Conservation (phyloP, 140 eudicot genomes). For the Senecio squalidus region DNA sequence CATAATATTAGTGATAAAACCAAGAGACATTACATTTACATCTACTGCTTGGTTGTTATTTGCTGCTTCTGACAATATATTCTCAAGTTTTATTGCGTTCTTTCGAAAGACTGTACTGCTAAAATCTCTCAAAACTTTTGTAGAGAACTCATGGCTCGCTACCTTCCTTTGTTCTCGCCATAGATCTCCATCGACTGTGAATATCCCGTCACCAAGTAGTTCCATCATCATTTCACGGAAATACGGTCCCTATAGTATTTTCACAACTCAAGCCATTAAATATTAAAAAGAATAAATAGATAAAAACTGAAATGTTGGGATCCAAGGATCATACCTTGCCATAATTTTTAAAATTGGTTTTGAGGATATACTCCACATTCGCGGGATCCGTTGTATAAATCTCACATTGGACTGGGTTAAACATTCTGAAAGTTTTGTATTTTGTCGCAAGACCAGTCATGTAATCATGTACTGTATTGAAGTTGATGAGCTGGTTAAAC, state of each 20-base stretch:
- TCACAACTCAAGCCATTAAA: background rate
- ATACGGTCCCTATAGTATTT: background rate
- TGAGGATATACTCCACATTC: constrained; percentile 43
- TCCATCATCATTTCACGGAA: background rate
- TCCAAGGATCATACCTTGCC: constrained; percentile 30
- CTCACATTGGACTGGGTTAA: constrained; percentile 28
- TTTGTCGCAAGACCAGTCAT: constrained; percentile 47
- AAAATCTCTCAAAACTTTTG: background rate
- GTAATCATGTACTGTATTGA: constrained; percentile 46
- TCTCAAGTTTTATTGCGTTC: background rate
- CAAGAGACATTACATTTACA: background rate
- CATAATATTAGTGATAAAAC: background rate
- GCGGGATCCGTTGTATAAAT: constrained; percentile 40
- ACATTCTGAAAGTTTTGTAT: constrained; percentile 40
- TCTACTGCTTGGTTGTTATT: background rate
- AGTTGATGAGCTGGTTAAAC: constrained; percentile 34
- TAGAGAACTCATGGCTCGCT: background rate
- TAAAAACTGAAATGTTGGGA: background rate
- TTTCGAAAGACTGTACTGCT: background rate
- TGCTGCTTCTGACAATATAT: background rate
- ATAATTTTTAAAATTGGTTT: constrained; percentile 24
- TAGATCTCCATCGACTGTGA: background rate
- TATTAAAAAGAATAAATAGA: background rate
- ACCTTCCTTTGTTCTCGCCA: constrained; percentile 2
- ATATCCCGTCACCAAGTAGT: background rate